Base-by-base conservation (phyloP, 2,329 filamentous ascomycete genomes). In the Fusarium sororula region DNA sequence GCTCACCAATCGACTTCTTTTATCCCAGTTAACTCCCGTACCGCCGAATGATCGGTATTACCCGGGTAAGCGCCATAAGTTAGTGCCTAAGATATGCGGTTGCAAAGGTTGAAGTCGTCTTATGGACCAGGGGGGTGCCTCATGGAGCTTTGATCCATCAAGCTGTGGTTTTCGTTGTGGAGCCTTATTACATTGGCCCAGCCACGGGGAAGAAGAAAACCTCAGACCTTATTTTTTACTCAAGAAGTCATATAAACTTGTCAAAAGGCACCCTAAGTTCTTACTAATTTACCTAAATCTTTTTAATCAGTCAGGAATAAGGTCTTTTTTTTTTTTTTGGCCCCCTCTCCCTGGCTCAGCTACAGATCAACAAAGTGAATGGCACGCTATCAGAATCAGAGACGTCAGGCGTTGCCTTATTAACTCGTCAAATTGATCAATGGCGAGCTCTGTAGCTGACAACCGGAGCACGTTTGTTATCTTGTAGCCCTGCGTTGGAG, bases 31-130 rank as follows among this genome's bases (percentile, higher is more conserved):
- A 76, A 77, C 73, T 78, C 75, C 76, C 76, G 76, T 74, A 78
- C 76, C 76, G 66, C 76, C 76, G 76, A 78, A 73, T 66, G 65
- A 75, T 76, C 76, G 76, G 76, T 77, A 78, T 78, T 78, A 78
- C 70, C 76, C 76, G 76, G 76, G 75, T 70, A 70, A 55, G 60
- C 65, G 63, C 54, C 55, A 65, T 37, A 48, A 68, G 59, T 77
- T 76, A 66, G 56, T 77, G 75, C 75, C 75, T 77, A 66, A 77
- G 72, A 72, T 70, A 75, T 77, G 63, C n/a, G 75, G 75, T 68
- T 63, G 44, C 48, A 67, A 37, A 44, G 37, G 22, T 50, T 60
- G 44, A 30, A 53, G 53, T 42, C 26, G 45, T 48, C 20, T 26
- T 51, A 53, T 56, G 68, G 56, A 56, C 55, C 58, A 65, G 59